Conservation (phyloP, 108 stramenopile species). For the Nannochloropsis gaditana region DNA sequence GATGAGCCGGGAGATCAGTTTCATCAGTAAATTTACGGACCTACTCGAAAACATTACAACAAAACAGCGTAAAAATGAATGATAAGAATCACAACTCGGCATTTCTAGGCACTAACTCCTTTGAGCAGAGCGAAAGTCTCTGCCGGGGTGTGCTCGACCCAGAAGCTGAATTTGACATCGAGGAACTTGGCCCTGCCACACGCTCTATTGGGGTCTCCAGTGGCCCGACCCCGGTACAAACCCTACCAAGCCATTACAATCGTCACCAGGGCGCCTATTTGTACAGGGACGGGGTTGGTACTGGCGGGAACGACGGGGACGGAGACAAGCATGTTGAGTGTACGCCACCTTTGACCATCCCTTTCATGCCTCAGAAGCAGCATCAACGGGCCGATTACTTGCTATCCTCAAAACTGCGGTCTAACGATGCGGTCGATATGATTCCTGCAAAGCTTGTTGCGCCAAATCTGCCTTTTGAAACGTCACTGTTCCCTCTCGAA, state of each 20-base stretch:
- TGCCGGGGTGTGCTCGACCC: not conserved
- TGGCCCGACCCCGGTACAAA: not conserved
- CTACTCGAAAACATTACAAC: too few species aligned
- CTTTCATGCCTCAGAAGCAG: not conserved
- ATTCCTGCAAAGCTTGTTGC: not conserved
- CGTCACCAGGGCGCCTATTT: constrained; percentile 3
- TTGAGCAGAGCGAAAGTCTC: too few species aligned
- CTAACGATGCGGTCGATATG: not conserved
- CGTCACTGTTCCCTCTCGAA: not conserved
- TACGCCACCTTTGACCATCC: not conserved
- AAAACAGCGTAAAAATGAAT: too few species aligned
- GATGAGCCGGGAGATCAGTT: too few species aligned
- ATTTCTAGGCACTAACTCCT: too few species aligned
- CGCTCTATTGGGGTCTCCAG: not conserved
- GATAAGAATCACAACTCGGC: too few species aligned
- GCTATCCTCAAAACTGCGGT: not conserved
- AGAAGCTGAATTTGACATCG: constrained; percentile 12
- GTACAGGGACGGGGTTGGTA: not conserved
- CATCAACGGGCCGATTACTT: not conserved
- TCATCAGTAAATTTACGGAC: too few species aligned
- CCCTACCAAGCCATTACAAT: not conserved
- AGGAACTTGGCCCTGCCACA: constrained; percentile 8
- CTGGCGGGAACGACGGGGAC: not conserved
- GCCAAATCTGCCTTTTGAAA: not conserved
- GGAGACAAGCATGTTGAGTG: not conserved